phyloP scores from a whole-genome alignment of 176 grass and related monocot genomes.

The Zea luxurians region DNA sequence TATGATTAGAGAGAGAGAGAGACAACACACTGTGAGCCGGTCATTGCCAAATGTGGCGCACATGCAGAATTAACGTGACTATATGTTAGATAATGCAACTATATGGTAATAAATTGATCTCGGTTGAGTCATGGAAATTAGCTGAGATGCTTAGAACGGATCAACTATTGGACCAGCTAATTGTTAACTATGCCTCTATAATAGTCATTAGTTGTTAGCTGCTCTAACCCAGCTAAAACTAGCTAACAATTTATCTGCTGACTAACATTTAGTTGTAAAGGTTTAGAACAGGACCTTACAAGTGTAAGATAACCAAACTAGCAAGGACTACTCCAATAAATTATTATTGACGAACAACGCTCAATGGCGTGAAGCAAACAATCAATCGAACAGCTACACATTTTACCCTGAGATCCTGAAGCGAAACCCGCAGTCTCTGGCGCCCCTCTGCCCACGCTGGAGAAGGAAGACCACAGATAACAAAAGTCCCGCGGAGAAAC shows the following conservation, averaged over 20 bases:
- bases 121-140: too few species aligned
- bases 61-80: background rate
- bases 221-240: too few species aligned
- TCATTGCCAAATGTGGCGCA: background rate
- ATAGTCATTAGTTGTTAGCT: too few species aligned
- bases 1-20: background rate
- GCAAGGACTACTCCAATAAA: background rate
- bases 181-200: too few species aligned
- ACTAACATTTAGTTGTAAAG: background rate
- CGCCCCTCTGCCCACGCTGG: slow-evolving; percentile 38
- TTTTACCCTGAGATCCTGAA: slow-evolving; percentile 51
- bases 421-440: slow-evolving; percentile 10
- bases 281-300: background rate
- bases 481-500: too few species aligned
- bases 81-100: too few species aligned
- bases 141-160: background rate
- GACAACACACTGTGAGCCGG: background rate
- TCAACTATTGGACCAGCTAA: too few species aligned
- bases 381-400: background rate
- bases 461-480: slow-evolving; percentile 24
- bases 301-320: background rate
- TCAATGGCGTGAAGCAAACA: background rate
- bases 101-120: too few species aligned
- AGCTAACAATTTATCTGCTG: background rate
- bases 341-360: background rate